Evolutionary conservation across 495 filamentous ascomycete species (phyloP).

Genomic region (Annulohypoxylon moriforme): DNA sequence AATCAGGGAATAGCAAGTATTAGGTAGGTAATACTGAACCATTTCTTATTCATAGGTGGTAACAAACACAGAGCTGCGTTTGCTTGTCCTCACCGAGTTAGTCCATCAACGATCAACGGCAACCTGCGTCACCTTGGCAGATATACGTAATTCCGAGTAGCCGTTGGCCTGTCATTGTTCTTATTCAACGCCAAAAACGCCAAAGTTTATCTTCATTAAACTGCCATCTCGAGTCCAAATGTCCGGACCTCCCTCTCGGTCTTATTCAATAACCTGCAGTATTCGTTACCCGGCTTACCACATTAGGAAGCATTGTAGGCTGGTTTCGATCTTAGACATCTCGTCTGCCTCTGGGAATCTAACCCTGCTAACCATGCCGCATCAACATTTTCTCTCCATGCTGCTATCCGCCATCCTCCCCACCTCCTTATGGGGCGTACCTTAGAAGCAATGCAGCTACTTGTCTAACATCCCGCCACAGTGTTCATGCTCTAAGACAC

Average conservation of each 20-base stretch:
- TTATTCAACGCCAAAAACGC: constrained; percentile 8
- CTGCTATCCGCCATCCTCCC: constrained; percentile 27
- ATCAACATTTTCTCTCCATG: constrained; percentile 30
- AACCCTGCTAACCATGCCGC: constrained; percentile 25
- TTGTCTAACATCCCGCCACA: constrained; percentile 4
- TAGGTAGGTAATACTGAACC: constrained; percentile 2
- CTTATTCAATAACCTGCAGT: constrained; percentile 10
- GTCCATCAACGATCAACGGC: constrained; percentile 1
- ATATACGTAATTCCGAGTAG: neutral
- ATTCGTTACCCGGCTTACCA: constrained; percentile 20
- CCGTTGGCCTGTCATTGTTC: constrained; percentile 3
- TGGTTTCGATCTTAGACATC: constrained; percentile 14
- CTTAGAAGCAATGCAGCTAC: neutral
- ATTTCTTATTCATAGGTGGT: constrained; percentile 14
- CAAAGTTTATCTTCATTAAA: constrained; percentile 7
- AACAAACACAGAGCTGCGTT: constrained; percentile 32
- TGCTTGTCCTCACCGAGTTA: constrained; percentile 10
- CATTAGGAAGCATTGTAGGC: constrained; percentile 8
- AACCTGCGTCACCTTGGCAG: constrained; percentile 6
- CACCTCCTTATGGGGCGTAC: neutral
- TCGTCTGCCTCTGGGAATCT: constrained; percentile 9
- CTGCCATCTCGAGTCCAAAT: constrained; percentile 12
- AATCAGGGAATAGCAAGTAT: neutral
- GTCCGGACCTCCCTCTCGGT: constrained; percentile 9
- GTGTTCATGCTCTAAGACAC: neutral